phyloP scores from a whole-genome alignment of 1,284 basidiomycete species.

The Fomes fomentarius region DNA sequence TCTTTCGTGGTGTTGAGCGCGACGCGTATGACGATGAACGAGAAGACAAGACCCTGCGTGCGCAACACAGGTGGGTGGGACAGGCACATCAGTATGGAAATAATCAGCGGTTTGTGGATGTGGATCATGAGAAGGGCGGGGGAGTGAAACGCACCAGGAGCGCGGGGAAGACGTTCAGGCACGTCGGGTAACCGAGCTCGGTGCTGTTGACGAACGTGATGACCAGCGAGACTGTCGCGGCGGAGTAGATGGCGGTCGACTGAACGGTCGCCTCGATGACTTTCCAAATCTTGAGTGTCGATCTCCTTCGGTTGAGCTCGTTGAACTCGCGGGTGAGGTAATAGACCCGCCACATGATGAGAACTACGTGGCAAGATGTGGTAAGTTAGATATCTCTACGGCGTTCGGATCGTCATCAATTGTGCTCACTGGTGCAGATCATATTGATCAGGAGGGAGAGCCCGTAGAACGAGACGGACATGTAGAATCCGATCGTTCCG shows the following conservation, averaged over 20 bases:
- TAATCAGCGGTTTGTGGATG: background rate
- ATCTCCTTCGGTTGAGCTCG: background rate
- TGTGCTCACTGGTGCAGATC: conserved; percentile 12
- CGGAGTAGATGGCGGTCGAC: conserved; percentile 16
- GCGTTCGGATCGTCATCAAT: no score
- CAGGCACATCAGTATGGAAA: background rate
- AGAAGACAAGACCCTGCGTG: conserved; percentile 11
- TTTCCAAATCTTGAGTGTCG: conserved; percentile 11
- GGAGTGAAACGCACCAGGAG: conserved; percentile 4
- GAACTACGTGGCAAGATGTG: background rate
- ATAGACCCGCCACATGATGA: conserved; percentile 8
- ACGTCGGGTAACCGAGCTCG: conserved; percentile 11
- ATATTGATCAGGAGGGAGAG: conserved; percentile 9
- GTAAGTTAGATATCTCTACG: no score
- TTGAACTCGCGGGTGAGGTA: conserved; percentile 13
- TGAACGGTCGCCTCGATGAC: conserved; percentile 15
- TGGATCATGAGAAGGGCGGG: background rate
- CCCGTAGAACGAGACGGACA: conserved; percentile 12
- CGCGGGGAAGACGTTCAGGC: conserved; percentile 10
- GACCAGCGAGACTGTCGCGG: conserved; percentile 9
- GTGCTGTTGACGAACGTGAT: conserved; percentile 15
- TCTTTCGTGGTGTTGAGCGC: conserved; percentile 1
- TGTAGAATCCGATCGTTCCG: conserved; percentile 10
- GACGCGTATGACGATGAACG: conserved; percentile 11
- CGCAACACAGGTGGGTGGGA: no score